Conservation (phyloP, 805 yeast species). For the Yarrowia deformans region DNA sequence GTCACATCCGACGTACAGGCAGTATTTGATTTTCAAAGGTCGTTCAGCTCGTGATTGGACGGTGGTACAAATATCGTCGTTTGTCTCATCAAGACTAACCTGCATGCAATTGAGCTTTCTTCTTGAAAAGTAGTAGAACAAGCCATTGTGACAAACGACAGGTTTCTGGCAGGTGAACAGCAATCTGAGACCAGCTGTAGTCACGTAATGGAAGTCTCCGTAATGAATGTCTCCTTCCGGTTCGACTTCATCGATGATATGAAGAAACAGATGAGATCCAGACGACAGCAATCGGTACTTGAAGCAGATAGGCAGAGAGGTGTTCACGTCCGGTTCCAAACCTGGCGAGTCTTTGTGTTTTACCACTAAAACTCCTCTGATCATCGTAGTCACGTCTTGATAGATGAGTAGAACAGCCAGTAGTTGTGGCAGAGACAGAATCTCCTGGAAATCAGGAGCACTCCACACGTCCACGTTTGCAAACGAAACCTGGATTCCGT, state of each 20-base stretch:
- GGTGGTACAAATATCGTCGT: too few relatives aligned
- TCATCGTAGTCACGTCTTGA: background rate
- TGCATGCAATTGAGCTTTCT: background rate
- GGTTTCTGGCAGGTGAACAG: background rate
- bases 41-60: background rate
- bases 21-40: background rate
- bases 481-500: conserved; percentile 5
- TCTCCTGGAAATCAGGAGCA: background rate
- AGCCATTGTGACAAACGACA: background rate
- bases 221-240: background rate
- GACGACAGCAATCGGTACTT: background rate
- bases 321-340: background rate
- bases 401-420: background rate
- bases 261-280: background rate
- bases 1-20: background rate
- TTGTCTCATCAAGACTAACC: background rate
- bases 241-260: background rate
- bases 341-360: background rate
- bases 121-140: background rate
- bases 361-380: background rate
- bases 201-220: background rate
- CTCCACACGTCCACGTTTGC: background rate
- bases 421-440: conserved; percentile 9
- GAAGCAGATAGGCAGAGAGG: background rate
- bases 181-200: background rate